These are phyloP conservation scores for Calycina marina DNA, from an alignment of 2,329 filamentous ascomycete genomes.

Conservation along the genomic window DNA sequence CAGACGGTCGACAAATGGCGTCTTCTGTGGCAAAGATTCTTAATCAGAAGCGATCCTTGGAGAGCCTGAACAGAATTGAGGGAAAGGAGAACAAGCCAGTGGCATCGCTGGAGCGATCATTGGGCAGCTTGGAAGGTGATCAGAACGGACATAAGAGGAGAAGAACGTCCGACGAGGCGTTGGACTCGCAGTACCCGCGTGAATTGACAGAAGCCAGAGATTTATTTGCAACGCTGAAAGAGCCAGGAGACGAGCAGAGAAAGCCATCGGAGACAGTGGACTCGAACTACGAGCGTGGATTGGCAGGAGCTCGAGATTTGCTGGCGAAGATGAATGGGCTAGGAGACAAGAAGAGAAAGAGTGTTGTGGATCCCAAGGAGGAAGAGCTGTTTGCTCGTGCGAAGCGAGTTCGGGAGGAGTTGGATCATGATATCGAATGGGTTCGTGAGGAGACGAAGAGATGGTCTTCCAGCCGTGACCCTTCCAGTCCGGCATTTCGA, in stretches of 20 bases:
- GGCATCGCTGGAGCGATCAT: not conserved
- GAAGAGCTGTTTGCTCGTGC: conserved; percentile 21
- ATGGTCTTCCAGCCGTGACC: conserved; percentile 13
- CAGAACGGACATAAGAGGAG: conserved; percentile 14
- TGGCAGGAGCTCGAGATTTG: no score
- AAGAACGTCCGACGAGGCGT: not conserved
- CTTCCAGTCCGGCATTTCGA: conserved; percentile 5
- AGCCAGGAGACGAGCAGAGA: no score
- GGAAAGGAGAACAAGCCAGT: no score
- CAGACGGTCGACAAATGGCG: conserved; percentile 19
- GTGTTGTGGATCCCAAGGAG: conserved; percentile 13
- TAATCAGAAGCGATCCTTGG: conserved; percentile 15
- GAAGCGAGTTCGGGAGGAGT: conserved; percentile 21
- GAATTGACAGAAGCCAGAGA: no score
- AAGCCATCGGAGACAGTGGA: no score
- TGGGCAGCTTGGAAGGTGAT: conserved; percentile 7
- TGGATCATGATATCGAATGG: conserved; percentile 22
- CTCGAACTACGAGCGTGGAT: no score
- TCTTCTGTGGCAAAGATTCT: conserved; percentile 17
- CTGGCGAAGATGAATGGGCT: conserved; percentile 9
- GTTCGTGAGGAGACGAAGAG: conserved; percentile 15
- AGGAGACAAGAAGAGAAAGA: conserved; percentile 7
- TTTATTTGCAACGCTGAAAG: no score
- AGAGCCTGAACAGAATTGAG: conserved; percentile 10
- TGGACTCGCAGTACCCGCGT: no score